phyloP scores from a whole-genome alignment of 306 rosid genomes.

The Medicago lupulina region DNA sequence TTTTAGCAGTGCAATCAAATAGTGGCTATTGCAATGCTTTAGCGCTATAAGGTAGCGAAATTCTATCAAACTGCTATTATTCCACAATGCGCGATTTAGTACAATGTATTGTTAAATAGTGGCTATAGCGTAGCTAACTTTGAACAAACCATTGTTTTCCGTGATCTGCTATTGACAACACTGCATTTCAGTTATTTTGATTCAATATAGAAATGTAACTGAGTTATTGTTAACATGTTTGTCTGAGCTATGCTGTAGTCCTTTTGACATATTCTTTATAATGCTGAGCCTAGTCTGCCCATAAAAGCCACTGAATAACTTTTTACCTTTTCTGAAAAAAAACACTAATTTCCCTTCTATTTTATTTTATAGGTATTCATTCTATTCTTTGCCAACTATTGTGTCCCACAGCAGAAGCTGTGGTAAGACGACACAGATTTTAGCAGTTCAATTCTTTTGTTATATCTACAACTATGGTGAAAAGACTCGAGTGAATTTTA shows the following conservation, averaged over 20 bases:
- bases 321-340: conserved; percentile 29
- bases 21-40: not conserved
- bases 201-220: conserved; percentile 17
- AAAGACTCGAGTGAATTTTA: conserved; percentile 22
- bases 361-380: conserved; percentile 19
- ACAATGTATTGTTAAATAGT: not conserved
- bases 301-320: not conserved
- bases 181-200: not conserved
- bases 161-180: not conserved
- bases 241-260: conserved; percentile 13
- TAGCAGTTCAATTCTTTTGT: not conserved
- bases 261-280: conserved; percentile 7
- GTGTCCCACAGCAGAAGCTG: not conserved
- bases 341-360: not conserved
- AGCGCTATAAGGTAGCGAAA: not conserved
- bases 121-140: not conserved
- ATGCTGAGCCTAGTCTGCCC: not conserved
- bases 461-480: not conserved
- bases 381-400: conserved; percentile 1
- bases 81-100: not conserved
- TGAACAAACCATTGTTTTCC: not conserved
- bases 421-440: conserved; percentile 20
- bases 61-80: not conserved
- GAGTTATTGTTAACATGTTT: not conserved
- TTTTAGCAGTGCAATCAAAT: not conserved